These are phyloP conservation scores for Coemansia sp. DNA, from an alignment of 192 early-diverging fungal genomes.

Conservation along the genomic window DNA sequence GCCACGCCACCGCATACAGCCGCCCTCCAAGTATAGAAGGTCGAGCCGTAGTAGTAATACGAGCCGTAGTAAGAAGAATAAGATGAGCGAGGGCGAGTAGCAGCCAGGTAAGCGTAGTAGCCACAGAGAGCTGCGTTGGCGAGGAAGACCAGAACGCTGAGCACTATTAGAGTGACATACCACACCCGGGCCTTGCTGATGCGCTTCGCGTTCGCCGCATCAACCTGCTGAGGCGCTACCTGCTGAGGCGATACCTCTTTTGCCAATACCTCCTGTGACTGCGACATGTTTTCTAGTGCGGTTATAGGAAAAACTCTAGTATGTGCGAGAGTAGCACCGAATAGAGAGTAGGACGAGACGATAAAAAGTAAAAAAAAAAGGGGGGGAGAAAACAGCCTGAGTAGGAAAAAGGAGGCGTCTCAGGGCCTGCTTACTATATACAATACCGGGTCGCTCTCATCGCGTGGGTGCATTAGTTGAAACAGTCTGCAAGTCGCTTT, in stretches of 20 bases:
- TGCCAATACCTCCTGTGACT: background rate
- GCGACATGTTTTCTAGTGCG: background rate
- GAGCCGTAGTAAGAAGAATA: background rate
- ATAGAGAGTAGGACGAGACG: background rate
- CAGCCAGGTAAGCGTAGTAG: background rate
- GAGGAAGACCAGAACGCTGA: background rate
- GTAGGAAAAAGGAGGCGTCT: background rate
- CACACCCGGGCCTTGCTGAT: background rate
- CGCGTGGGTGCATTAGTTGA: background rate
- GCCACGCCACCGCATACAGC: background rate
- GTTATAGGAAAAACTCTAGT: background rate
- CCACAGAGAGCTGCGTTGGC: background rate
- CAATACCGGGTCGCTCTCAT: background rate
- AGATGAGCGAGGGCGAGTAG: too few relatives aligned
- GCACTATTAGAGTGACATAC: background rate
- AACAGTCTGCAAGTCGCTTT: background rate
- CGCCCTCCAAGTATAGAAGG: background rate
- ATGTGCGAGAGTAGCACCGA: background rate
- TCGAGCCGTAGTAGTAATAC: conserved; percentile 1
- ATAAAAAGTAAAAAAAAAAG: background rate
- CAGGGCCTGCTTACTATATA: background rate
- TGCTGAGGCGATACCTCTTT: background rate
- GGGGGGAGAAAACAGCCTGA: background rate
- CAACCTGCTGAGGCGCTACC: background rate
- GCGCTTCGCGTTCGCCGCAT: background rate